Conservation (phyloP, 176 grass and related monocot species). For the Triticum monococcum region DNA sequence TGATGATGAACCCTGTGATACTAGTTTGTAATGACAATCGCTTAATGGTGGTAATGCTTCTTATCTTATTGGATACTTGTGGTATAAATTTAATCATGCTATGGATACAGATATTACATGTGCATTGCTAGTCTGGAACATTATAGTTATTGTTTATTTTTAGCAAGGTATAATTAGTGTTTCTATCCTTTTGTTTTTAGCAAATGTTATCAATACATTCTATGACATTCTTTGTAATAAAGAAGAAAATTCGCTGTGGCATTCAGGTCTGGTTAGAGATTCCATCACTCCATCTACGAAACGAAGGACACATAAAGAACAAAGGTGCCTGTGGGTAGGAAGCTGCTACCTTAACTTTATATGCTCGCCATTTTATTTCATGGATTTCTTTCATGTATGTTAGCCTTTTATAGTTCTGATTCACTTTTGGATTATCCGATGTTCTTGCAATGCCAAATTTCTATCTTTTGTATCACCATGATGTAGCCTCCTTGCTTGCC, state of each 20-base stretch:
- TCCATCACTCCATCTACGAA: conserved; percentile 13
- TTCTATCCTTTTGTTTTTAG: conserved; percentile 24
- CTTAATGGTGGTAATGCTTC: neutral
- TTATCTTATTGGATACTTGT: neutral
- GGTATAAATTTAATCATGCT: conserved; percentile 1
- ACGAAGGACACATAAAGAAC: conserved; percentile 14
- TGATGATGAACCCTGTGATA: neutral
- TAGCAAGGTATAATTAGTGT: neutral
- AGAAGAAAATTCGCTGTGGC: neutral
- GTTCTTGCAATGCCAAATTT: neutral
- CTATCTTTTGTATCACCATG: conserved; percentile 6
- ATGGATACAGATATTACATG: neutral
- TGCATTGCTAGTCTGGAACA: neutral
- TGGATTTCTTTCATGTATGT: neutral
- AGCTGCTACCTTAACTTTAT: neutral
- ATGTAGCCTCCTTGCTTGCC: conserved; percentile 4
- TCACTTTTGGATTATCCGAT: neutral
- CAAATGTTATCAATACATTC: conserved; percentile 11
- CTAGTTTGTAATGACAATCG: neutral
- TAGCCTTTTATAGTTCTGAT: neutral
- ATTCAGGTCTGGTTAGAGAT: conserved; percentile 23
- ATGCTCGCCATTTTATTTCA: neutral
- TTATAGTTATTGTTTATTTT: neutral
- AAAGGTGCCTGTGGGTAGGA: neutral
- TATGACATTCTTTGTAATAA: conserved; percentile 20